These are phyloP conservation scores for Ophiorrhiza pumila DNA, from an alignment of 257 asterid genomes.

Conservation along the genomic window DNA sequence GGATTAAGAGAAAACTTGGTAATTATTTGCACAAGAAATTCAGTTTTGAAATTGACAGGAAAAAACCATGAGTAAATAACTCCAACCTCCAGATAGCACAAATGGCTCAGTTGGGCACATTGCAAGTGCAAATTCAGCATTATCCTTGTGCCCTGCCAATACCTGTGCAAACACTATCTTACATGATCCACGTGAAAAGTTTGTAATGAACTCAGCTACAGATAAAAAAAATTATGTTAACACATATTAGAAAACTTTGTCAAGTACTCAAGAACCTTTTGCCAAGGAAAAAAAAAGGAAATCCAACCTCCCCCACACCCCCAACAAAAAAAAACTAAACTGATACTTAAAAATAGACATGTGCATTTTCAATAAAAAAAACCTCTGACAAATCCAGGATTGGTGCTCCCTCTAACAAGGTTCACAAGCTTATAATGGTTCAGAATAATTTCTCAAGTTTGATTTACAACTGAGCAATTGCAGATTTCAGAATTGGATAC, in stretches of 20 bases:
- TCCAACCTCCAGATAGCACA: constrained; percentile 98
- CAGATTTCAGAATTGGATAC: not conserved
- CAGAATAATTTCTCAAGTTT: not conserved
- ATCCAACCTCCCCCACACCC: too few relatives aligned
- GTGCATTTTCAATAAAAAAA: too few relatives aligned
- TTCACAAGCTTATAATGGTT: not conserved
- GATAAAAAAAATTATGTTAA: not conserved
- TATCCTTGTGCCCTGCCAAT: constrained; percentile 88
- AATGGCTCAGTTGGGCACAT: constrained; percentile 95
- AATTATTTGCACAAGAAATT: not conserved
- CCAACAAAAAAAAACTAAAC: not conserved
- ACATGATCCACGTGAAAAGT: not conserved
- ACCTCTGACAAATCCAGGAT: not conserved
- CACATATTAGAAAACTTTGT: not conserved
- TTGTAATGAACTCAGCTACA: not conserved
- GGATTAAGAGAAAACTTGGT: not conserved
- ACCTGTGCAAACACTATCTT: constrained; percentile 39
- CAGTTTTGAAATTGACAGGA: not conserved
- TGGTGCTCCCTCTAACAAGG: not conserved
- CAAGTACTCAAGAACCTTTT: not conserved
- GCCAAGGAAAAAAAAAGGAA: not conserved
- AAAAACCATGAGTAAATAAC: not conserved
- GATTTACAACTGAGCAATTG: not conserved
- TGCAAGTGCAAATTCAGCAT: constrained; percentile 98
- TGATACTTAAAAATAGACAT: too few relatives aligned